A percentile compares a stretch with the other conserved stretches of the same genome.
Evolutionary conservation across 371 early-diverging fungal species (phyloP).

Genomic region (Apophysomyces trapeziformis): DNA sequence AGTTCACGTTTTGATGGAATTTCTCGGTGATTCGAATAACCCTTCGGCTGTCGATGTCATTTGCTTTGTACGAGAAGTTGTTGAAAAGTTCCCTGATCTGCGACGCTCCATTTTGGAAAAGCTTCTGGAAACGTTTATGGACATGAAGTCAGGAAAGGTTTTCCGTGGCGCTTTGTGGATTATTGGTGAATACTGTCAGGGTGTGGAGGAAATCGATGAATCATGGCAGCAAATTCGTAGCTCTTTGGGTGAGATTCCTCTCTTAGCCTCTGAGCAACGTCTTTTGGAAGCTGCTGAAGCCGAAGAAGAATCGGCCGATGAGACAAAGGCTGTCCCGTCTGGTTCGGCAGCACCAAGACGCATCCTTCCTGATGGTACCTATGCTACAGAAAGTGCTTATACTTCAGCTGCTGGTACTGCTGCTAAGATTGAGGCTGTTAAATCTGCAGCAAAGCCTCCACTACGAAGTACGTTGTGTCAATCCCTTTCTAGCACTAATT

Average conservation of each 20-base stretch:
- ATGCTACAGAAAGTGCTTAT: conserved; percentile 93
- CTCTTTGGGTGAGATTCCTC: conserved; percentile 90
- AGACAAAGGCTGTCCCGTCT: conserved; percentile 38
- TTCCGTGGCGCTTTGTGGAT: conserved; percentile 98
- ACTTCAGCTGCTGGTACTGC: conserved; percentile 50
- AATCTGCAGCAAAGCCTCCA: conserved; percentile 76
- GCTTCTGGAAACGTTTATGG: conserved; percentile 81
- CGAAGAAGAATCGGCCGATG: conserved; percentile 48
- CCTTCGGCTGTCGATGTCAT: conserved; percentile 95
- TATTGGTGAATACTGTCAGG: conserved; percentile 90
- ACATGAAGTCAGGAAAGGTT: conserved; percentile 95
- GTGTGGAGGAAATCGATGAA: conserved; percentile 76
- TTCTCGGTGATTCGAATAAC: conserved; percentile 86
- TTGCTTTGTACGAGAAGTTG: conserved; percentile 94
- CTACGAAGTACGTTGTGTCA: conserved; percentile 51
- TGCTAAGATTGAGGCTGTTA: conserved; percentile 64
- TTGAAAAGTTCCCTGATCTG: conserved; percentile 92
- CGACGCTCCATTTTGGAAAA: conserved; percentile 80
- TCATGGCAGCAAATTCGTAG: conserved; percentile 84
- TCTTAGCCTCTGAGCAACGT: conserved; percentile 87
- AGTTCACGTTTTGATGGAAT: conserved; percentile 93
- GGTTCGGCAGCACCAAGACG: conserved; percentile 66
- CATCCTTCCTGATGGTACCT: conserved; percentile 95
- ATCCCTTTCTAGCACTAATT: conserved; percentile 3
- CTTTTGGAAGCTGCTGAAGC: conserved; percentile 64